Base-by-base conservation (phyloP, 257 asterid genomes). In the Fraxinus cuspidata region DNA sequence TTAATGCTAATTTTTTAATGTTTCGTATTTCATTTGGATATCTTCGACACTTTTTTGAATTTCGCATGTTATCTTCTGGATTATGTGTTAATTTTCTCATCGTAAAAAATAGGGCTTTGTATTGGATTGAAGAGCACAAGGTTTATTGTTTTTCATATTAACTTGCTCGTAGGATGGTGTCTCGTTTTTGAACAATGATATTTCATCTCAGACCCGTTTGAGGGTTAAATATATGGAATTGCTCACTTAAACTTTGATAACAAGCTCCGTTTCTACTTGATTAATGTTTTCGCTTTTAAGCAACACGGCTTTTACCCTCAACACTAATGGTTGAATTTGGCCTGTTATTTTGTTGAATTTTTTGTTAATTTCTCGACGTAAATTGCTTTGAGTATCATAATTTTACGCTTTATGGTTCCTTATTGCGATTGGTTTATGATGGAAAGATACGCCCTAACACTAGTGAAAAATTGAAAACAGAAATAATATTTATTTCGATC, bases 1-100 rank as follows among this genome's bases (percentile, higher is more conserved):
- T 72, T 65, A 74, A 73, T 71, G 34, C 74, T 32, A 6, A 3
- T 31, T 31, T 21, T 58, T 0, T 3, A 51, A 7, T 9, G 32
- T 51, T 38, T 68, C 3, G 18, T 65, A 34, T 32, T 71, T 32
- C 13, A 18, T 19, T 53, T 53, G 18, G 15, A 34, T 77, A 10
- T 77, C 74, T 34, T 35, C 70, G 49, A 38, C 34, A 13, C 28
- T 23, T 60, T 11, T 28, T 64, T 58, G 76, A 28, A 51, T 74
- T 71, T 38, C 71, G 70, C 53, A 18, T 34, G 38, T 18, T 18
- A 21, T 77, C 73, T 66, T 60, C 72, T 25, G 3, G 18, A 53
- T 38, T 19, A 4, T 64, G 15, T 7, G 37, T 67, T 58, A 7
- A 12, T 16, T 53, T 18, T 53, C 23, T 19, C 49, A 18, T 5